Evolutionary conservation across 1,139 yeast species (phyloP).

Genomic region (Debaryomycetaceae sp.): DNA sequence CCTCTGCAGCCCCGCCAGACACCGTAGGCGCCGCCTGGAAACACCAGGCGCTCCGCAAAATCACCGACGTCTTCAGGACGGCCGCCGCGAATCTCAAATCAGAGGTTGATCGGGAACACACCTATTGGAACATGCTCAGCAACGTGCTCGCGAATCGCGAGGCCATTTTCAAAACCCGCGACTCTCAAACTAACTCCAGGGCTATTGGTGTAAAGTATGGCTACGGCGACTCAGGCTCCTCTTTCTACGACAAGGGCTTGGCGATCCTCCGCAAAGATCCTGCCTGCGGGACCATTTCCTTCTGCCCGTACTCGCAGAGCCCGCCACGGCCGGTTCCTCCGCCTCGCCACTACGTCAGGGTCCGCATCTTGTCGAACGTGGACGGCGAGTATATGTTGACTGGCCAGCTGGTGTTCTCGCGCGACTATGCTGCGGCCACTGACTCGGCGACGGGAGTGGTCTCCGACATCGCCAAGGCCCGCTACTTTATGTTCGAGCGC

Average conservation of each 20-base stretch:
- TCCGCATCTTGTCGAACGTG: slow-evolving; percentile 42
- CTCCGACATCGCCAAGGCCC: slow-evolving; percentile 46
- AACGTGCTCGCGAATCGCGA: slow-evolving; percentile 49
- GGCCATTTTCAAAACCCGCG: slow-evolving; percentile 59
- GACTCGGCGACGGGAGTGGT: slow-evolving; percentile 21
- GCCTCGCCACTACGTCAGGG: slow-evolving; percentile 41
- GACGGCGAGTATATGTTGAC: slow-evolving; percentile 42
- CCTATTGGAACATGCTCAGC: slow-evolving; percentile 61
- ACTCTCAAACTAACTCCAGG: slow-evolving; percentile 33
- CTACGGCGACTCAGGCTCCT: slow-evolving; percentile 83
- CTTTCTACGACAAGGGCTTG: slow-evolving; percentile 54
- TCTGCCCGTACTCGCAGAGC: slow-evolving; percentile 19
- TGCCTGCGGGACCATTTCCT: slow-evolving; percentile 22
- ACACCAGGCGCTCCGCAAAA: slow-evolving; percentile 49
- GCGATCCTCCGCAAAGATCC: slow-evolving; percentile 46
- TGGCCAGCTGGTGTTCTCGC: slow-evolving; percentile 32
- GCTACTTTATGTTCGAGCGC: slow-evolving; percentile 75
- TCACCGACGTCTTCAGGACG: slow-evolving; percentile 39
- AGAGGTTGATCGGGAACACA: slow-evolving; percentile 53
- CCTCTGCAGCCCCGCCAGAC: slow-evolving; percentile 12
- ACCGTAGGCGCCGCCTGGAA: slow-evolving; percentile 80
- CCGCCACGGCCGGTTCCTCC: no score
- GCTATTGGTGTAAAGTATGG: slow-evolving; percentile 79
- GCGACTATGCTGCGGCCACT: slow-evolving; percentile 10
- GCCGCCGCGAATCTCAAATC: slow-evolving; percentile 42